Evolutionary conservation across 345 rosid species (phyloP).

Genomic region (Pistacia atlantica): DNA sequence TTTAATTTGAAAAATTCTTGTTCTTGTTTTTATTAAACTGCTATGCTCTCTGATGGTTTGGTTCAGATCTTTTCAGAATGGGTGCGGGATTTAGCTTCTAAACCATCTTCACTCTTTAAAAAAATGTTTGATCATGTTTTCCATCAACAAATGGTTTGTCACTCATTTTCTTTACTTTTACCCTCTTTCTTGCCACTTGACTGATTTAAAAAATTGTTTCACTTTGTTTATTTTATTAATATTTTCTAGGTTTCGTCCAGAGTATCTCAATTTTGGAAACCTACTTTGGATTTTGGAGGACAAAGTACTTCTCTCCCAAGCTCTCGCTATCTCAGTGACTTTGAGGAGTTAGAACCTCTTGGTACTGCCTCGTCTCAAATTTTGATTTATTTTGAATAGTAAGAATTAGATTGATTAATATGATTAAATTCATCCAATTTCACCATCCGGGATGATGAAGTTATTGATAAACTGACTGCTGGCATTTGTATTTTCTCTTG

Average conservation of each 20-base stretch:
- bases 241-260: constrained; percentile 62
- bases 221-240: constrained; percentile 12
- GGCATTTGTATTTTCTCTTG: constrained; percentile 10
- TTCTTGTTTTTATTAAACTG: constrained; percentile 21
- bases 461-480: constrained; percentile 14
- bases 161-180: constrained; percentile 13
- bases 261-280: constrained; percentile 89
- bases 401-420: constrained; percentile 4
- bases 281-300: constrained; percentile 57
- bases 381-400: constrained; percentile 11
- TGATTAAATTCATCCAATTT: not conserved
- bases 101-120: constrained; percentile 62
- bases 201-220: constrained; percentile 19
- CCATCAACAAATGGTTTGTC: constrained; percentile 62
- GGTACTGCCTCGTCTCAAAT: constrained; percentile 45
- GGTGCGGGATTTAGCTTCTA: constrained; percentile 67
- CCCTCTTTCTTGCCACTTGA: not conserved
- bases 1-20: not conserved
- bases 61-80: constrained; percentile 73
- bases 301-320: constrained; percentile 51
- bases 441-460: not conserved
- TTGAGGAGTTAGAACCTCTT: constrained; percentile 89
- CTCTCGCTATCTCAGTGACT: constrained; percentile 93
- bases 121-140: constrained; percentile 77
- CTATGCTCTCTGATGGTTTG: constrained; percentile 28